Evolutionary conservation across 2,329 filamentous ascomycete genomes (phyloP), one percentile per base, ranked within the genome.

Genomic region (Penicillium decumbens): DNA sequence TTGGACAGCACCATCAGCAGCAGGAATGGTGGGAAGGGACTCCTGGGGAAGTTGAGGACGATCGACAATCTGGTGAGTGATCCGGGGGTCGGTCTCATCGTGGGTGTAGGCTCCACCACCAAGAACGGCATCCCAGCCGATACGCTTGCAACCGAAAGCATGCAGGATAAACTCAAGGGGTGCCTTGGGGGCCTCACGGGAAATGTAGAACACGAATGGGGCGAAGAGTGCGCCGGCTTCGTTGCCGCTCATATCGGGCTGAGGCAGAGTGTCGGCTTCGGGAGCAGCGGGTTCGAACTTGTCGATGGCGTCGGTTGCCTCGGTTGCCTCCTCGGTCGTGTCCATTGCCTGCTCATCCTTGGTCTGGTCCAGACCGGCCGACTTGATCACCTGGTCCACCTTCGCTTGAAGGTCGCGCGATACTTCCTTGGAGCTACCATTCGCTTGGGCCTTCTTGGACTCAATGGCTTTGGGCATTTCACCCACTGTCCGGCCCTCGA

Each of bases 1-100:
- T 30, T 71, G 25, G 60, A 75, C 39, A 74, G 62, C 75, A 18
- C 69, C 75, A 41, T 74, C 69, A 3, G 66, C 66, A 15, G 71
- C 70, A 20, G 72, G 70, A 41, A 71, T 53, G 43, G 68, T 64
- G 13, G 74, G 73, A 29, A 77, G 68, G 44, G 75, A 73, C 24
- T 78, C 80, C 67, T 84, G 73, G 50, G 57, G 83, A 50, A 95
- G 75, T 10, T 87, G 80, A 12, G 93, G 93, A 50, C 93, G 82
- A 69, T 98, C 93, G 48, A 98, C 88, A 58, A 98, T 85, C 70
- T 98, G 93, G 71, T 98, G 93, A 25, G 93, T 98, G 60, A 98
- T 97, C 47, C 84, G 78, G 5, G 89, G 82, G 65, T 98, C 90
- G 13, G 82, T 78, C 74, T 97, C 92, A 66, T 95, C 82, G 43